phyloP scores from a whole-genome alignment of 169 alveolate genomes.

The Eimeria falciformis region DNA sequence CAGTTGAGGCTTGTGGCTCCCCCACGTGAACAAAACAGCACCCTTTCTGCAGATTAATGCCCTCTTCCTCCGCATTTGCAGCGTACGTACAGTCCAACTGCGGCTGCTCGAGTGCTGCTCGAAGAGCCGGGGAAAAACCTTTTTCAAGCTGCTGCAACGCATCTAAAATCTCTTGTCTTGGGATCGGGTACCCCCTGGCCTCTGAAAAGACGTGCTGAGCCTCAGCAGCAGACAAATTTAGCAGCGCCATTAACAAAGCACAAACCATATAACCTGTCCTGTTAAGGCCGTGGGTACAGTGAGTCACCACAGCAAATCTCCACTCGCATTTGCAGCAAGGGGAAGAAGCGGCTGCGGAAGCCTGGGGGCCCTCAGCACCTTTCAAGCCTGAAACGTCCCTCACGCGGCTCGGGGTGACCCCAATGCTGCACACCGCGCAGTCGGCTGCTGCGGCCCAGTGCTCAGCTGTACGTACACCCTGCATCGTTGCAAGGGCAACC shows the following conservation, averaged over 20 bases:
- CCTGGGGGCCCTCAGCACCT: not conserved
- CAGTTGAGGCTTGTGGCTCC: constrained; percentile 13
- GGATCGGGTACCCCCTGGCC: constrained; percentile 34
- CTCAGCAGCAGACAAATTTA: constrained; percentile 47
- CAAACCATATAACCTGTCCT: constrained; percentile 62
- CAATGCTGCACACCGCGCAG: constrained; percentile 34
- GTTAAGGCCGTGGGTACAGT: constrained; percentile 72
- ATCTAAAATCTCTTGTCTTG: constrained; percentile 13
- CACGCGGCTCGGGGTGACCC: not conserved
- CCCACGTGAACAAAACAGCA: not conserved
- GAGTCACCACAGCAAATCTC: constrained; percentile 59
- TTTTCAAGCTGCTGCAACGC: constrained; percentile 61
- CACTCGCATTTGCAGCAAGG: not conserved
- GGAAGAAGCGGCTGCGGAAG: not conserved
- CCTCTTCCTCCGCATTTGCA: constrained; percentile 24
- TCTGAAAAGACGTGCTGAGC: constrained; percentile 10
- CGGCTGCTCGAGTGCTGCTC: constrained; percentile 42
- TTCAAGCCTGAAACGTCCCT: not conserved
- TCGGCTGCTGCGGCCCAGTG: constrained; percentile 55
- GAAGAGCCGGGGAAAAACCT: not conserved
- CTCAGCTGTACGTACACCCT: constrained; percentile 61
- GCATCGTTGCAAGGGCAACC: constrained; percentile 25
- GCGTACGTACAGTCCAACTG: not conserved
- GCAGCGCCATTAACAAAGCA: constrained; percentile 48
- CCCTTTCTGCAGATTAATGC: constrained; percentile 29